Evolutionary conservation across 352 stramenopile species (phyloP), one percentile per base, ranked within the genome.

Genomic region (Pythium brachiatum): DNA sequence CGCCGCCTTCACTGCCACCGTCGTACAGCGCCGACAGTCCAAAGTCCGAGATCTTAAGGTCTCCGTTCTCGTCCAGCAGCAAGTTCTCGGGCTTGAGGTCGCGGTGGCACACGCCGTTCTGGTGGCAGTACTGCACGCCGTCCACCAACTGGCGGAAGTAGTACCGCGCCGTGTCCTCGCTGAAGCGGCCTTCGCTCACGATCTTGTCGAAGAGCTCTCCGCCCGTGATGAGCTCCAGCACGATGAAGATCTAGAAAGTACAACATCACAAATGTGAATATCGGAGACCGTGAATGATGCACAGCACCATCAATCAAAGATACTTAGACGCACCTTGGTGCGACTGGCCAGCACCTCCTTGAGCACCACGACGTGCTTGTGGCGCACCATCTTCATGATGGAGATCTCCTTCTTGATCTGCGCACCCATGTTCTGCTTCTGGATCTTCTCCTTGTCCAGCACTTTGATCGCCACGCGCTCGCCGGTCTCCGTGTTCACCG

Each of bases 41-140:
- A 86, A 99, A 99, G 78, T 99, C 98, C 47, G 94, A 98, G 74
- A 99, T 99, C 78, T 99, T 99, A 16, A 99, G 75, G 66, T 98
- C 98, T 73, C 90, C 86, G 76, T 98, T 88, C 53, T 96, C 82
- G 62, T 99, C 96, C 21, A 99, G 76, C 25, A 99, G 81, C 59
- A 99, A 70, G 71, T 99, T 99, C 62, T 98, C 92, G 72, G 93
- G 92, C 76, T 98, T 99, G 39, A 99, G 80, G 74, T 99, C 96
- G 50, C 97, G 85, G 74, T 99, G 96, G 74, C 92, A 98, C 31
- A 99, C 96, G 62, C 97, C 97, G 74, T 98, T 98, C 60, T 91
- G 81, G 77, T 99, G 97, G 69, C 97, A 99, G 70, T 99, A 99
- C 58, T 89, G 76, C 29, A 99, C 95, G 53, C 96, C 97, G 41